phyloP scores from a whole-genome alignment of 208 protist genomes.

The Wallacemonas sp. region DNA sequence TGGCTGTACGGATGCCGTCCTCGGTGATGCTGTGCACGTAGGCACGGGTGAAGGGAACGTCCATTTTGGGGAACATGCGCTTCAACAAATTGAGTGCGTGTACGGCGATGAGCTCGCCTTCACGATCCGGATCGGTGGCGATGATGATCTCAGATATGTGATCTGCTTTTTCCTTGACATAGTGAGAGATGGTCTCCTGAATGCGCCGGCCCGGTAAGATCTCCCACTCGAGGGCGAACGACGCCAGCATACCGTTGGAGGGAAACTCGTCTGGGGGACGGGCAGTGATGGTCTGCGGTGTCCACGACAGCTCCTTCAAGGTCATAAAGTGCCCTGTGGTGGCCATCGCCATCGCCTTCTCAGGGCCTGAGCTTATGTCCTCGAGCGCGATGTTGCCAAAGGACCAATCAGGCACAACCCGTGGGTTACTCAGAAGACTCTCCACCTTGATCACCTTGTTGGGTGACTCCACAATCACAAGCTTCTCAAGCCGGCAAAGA shows the following conservation, averaged over 20 bases:
- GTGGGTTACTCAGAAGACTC: slow-evolving; percentile 75
- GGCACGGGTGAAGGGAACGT: slow-evolving; percentile 84
- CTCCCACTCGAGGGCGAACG: slow-evolving; percentile 79
- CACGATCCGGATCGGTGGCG: slow-evolving; percentile 89
- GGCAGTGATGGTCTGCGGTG: slow-evolving; percentile 27
- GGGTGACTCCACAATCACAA: slow-evolving; percentile 92
- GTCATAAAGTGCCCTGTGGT: slow-evolving; percentile 90
- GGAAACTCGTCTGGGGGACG: slow-evolving; percentile 37
- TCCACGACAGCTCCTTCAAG: slow-evolving; percentile 76
- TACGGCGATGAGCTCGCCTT: slow-evolving; percentile 91
- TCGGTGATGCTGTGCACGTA: slow-evolving; percentile 93
- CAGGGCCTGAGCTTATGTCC: slow-evolving; percentile 47
- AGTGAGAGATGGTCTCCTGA: slow-evolving; percentile 78
- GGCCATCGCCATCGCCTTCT: slow-evolving; percentile 81
- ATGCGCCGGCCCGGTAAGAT: slow-evolving; percentile 72
- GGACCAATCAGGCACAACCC: slow-evolving; percentile 84
- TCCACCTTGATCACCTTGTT: slow-evolving; percentile 92
- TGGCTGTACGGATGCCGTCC: slow-evolving; percentile 77
- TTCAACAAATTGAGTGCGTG: slow-evolving; percentile 78
- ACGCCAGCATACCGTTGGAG: slow-evolving; percentile 54
- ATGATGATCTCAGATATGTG: slow-evolving; percentile 90
- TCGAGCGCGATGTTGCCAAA: slow-evolving; percentile 53
- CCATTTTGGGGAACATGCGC: slow-evolving; percentile 74
- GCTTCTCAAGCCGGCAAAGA: slow-evolving; percentile 60
- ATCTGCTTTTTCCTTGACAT: slow-evolving; percentile 73